Evolutionary conservation across 2,329 filamentous ascomycete genomes (phyloP), one percentile per base, ranked within the genome.

Genomic region (Neocucurbitaria cava): DNA sequence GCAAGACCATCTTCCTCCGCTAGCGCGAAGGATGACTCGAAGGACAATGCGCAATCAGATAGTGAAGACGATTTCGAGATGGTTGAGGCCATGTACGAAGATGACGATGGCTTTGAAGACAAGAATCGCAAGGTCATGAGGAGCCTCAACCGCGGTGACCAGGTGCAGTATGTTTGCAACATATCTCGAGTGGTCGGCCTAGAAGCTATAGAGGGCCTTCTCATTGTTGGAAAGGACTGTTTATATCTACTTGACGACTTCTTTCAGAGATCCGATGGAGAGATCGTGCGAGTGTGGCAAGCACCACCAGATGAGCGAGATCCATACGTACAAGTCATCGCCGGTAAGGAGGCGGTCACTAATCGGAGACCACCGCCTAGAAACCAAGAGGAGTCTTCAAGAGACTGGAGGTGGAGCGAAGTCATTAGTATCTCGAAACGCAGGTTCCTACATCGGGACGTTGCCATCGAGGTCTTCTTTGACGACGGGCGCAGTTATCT

Each of bases 111-210:
- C 1, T 96, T 96, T 59, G 96, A 99, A 76, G 96, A 99, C 75
- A 98, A 97, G 79, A 98, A 99, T 69, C 86, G 96, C 40, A 97
- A 97, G 75, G 94, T 99, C 40, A 96, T 98, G 92, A 86, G 95
- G 46, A 94, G 92, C 59, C 82, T 99, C 10, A 89, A 96, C 65
- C 89, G 90, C 11, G 92, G 93, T 5, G 95, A 99, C 68, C 86
- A 93, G 51, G 94, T 99, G 1, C 91, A 97, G 72, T 90, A 91
- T 52, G 92, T 97, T 1, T 96, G 92, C 81, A 99, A 99, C 66
- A 89, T 98, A 45, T 98, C 95, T 15, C 89, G 95, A 10, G 94
- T 99, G 49, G 88, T 96, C 28, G 95, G 95, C 9, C 82, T 99
- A 3, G 95, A 99, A 71, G 93, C 93, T 8, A 92, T 91, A 57